A percentile compares a stretch with the other conserved stretches of the same genome.
Conservation (phyloP, 495 filamentous ascomycete genomes). For the Podospora sp. region DNA sequence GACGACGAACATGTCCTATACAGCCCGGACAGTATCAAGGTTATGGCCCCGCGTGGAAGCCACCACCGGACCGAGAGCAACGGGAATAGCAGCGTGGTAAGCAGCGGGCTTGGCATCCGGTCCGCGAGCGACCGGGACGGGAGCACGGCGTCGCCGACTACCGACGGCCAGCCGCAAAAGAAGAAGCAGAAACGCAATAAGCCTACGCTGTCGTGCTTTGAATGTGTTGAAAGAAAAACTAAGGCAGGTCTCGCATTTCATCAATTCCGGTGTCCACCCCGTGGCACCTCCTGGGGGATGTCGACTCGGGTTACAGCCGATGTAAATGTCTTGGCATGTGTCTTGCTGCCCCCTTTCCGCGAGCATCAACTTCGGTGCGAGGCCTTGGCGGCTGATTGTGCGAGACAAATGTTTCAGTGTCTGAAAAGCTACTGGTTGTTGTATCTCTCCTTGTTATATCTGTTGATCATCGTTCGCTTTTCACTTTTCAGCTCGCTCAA, state of each 20-base stretch:
- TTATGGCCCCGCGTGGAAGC: slow-evolving; percentile 1
- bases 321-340: neutral
- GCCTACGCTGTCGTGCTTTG: slow-evolving; percentile 70
- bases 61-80: slow-evolving; percentile 14
- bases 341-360: neutral
- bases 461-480: neutral
- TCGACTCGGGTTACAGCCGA: neutral
- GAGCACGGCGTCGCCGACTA: slow-evolving; percentile 36
- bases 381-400: neutral
- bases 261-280: neutral
- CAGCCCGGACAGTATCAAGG: slow-evolving; percentile 9
- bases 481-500: neutral
- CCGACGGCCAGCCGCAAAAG: slow-evolving; percentile 40
- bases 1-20: slow-evolving; percentile 8
- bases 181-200: slow-evolving; percentile 78
- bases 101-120: slow-evolving; percentile 21
- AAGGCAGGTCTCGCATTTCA: slow-evolving; percentile 51
- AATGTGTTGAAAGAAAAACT: slow-evolving; percentile 72
- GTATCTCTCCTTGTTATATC: neutral
- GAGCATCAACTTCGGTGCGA: neutral
- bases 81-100: slow-evolving; percentile 19
- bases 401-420: neutral
- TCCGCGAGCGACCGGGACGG: slow-evolving; percentile 27
- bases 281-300: neutral
- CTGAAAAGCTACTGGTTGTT: neutral